A percentile compares a stretch with the other conserved stretches of the same genome.
Conservation (phyloP, 805 yeast species). For the Monosporozyma unispora region DNA sequence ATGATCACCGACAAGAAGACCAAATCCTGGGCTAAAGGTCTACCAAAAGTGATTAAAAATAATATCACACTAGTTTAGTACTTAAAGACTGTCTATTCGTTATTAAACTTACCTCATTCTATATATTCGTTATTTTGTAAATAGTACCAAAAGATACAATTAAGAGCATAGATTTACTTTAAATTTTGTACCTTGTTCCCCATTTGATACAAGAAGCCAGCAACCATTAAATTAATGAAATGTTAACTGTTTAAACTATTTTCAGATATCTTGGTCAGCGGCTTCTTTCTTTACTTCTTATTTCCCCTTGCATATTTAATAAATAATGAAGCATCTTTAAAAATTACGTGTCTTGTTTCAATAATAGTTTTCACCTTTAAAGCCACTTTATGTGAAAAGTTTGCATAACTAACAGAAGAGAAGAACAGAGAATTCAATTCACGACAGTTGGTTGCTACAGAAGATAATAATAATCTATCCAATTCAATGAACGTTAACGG, state of each 20-base stretch:
- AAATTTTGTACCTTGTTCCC: no score
- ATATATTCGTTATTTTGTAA: not conserved
- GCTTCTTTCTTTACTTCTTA: no score
- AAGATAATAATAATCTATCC: not conserved
- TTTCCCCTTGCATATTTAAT: no score
- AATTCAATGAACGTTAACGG: not conserved
- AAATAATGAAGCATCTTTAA: no score
- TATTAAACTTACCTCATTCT: not conserved
- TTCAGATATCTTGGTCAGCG: no score
- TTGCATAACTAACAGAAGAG: not conserved
- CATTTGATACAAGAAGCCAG: no score
- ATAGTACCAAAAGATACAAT: not conserved
- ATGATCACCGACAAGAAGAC: conserved; percentile 59
- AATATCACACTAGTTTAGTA: conserved; percentile 31
- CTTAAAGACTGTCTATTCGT: no score
- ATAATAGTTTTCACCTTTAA: no score
- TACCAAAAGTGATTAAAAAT: conserved; percentile 58
- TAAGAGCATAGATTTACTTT: not conserved
- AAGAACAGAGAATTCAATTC: not conserved
- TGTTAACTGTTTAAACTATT: no score
- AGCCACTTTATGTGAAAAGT: not conserved
- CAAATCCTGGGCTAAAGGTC: conserved; percentile 76
- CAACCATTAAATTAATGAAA: not conserved
- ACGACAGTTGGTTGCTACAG: not conserved
- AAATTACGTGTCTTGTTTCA: no score